Conservation (phyloP, 225 moss, liverwort and hornwort genomes). For the Bryum argenteum region DNA sequence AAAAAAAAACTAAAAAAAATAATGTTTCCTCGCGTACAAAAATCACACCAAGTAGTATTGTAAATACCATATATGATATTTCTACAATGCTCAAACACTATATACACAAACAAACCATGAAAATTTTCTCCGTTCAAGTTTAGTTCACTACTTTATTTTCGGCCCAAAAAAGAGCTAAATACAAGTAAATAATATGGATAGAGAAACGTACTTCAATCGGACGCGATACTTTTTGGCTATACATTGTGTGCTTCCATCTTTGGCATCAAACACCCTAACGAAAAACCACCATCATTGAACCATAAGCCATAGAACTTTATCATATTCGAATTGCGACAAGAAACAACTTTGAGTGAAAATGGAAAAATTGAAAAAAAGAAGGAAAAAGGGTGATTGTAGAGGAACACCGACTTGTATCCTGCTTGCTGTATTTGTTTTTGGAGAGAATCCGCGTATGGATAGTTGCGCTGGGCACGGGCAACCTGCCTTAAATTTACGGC, state of each 20-base stretch:
- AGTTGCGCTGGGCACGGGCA: slow-evolving; percentile 46
- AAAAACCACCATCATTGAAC: slow-evolving; percentile 13
- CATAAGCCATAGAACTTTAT: background rate
- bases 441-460: slow-evolving; percentile 41
- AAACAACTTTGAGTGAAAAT: no score
- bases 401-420: slow-evolving; percentile 51
- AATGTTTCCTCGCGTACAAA: no score
- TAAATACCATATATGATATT: no score
- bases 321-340: no score
- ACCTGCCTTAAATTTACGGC: slow-evolving; percentile 39
- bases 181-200: background rate
- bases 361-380: no score
- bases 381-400: background rate
- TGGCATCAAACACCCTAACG: slow-evolving; percentile 46
- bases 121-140: no score
- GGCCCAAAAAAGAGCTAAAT: no score
- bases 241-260: slow-evolving; percentile 29
- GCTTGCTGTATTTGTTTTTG: slow-evolving; percentile 58
- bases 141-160: background rate
- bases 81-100: no score
- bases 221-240: slow-evolving; percentile 50
- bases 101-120: no score
- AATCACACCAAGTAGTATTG: no score
- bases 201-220: slow-evolving; percentile 48
- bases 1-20: no score